Evolutionary conservation across 495 filamentous ascomycete genomes (phyloP), one percentile per base, ranked within the genome.

Genomic region (Pseudotulostoma volvatum): DNA sequence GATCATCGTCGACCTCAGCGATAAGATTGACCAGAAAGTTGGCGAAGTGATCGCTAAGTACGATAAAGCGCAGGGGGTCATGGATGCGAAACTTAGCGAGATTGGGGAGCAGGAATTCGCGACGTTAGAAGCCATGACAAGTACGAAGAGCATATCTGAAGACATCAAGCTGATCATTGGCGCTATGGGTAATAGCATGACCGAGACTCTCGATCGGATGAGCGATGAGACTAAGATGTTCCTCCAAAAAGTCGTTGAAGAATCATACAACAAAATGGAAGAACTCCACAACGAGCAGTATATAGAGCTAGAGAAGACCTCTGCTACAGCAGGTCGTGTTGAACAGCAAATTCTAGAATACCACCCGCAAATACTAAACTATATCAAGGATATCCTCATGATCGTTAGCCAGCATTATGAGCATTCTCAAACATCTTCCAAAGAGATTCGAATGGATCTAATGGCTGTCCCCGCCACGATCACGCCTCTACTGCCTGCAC

Each of bases 91-190:
- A 40, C 71, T 76, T 9, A 74, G 71, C 16, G 71, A 75, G 39
- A 67, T 73, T 31, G 81, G 80, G 38, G 72, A 73, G 34, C 73
- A 76, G 37, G 72, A 81, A 37, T 47, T 64, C 13, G 67, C 77
- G 36, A 70, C 83, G 47, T 72, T 82, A 34, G 76, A 79, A 39
- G 68, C 81, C 7, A 52, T 88, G 17, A 66, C 75, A 3, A 70
- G 67, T 38, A 85, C 79, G 30, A 93, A 80, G 55, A 65, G 71
- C 2, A 73, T 88, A 23, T 75, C 83, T 0, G 87, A 95, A 44
- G 87, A 93, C 41, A 76, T 95, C 32, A 82, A 76, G 48, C 56
- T 80, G 1, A 73, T 87, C 3, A 77, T 92, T 44, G 84, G 93
- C 41, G 79, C 80, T 7, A 80, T 95, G 47, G 81, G 84, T 11